Conservation (phyloP, 176 grass and related monocot species). For the Guadua angustifolia region DNA sequence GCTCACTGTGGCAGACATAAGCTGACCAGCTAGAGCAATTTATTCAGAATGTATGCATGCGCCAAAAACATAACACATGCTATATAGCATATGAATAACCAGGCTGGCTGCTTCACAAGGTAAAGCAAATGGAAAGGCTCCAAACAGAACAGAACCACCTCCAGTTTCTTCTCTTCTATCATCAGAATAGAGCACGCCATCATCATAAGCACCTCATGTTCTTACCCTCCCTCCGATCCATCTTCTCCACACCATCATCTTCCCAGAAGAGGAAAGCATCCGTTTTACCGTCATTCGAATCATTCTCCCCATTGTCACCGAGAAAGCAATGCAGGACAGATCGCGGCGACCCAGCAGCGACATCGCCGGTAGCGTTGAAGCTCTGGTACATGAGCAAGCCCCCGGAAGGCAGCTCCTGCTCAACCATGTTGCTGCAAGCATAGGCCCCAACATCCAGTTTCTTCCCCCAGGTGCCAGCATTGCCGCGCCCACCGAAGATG, state of each 20-base stretch:
- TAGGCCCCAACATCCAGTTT: constrained; percentile 39
- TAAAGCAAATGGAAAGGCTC: neutral
- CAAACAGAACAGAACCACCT: neutral
- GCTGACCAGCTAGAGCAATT: constrained; percentile 42
- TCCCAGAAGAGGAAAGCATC: constrained; percentile 21
- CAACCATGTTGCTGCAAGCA: constrained; percentile 47
- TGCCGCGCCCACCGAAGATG: constrained; percentile 33
- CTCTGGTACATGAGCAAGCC: constrained; percentile 57
- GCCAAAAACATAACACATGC: neutral
- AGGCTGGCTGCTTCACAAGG: constrained; percentile 48
- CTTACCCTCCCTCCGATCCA: neutral
- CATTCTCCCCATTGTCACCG: neutral
- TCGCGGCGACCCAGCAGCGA: neutral
- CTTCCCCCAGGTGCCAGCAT: constrained; percentile 40
- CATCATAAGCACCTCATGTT: constrained; percentile 27
- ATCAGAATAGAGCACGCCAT: neutral
- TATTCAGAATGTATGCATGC: constrained; percentile 14
- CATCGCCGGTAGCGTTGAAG: constrained; percentile 30
- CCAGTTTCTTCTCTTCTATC: neutral
- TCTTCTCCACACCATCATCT: constrained; percentile 15
- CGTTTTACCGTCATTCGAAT: neutral
- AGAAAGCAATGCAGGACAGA: constrained; percentile 41
- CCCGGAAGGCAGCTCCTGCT: constrained; percentile 48
- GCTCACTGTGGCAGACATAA: constrained; percentile 41
- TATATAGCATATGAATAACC: neutral